A percentile compares a stretch with the other conserved stretches of the same genome.
These are phyloP conservation scores for Anisogramma anomala DNA, from an alignment of 2,329 filamentous ascomycete genomes.

Conservation along the genomic window DNA sequence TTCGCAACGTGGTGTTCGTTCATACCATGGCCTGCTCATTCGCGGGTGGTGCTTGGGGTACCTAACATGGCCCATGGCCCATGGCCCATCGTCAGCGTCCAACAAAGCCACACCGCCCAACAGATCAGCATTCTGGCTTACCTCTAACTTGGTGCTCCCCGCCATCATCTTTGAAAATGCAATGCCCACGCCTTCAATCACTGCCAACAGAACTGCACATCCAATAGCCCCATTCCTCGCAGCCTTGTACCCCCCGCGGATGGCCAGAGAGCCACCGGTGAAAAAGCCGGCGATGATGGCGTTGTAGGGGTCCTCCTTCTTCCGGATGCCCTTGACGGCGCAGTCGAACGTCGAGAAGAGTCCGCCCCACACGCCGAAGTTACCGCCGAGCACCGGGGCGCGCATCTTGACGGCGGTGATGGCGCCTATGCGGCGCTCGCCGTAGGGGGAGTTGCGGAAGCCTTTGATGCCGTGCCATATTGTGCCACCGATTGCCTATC, in stretches of 20 bases:
- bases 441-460: conserved; percentile 78
- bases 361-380: conserved; percentile 97
- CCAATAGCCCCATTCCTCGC: conserved; percentile 93
- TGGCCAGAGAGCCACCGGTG: conserved; percentile 81
- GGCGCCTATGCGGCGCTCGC: conserved; percentile 89
- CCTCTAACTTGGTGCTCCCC: conserved; percentile 74
- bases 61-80: too few species aligned
- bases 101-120: background rate
- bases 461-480: conserved; percentile 98
- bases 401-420: conserved; percentile 96
- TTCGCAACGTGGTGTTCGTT: background rate
- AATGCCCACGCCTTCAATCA: conserved; percentile 96
- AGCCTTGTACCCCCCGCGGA: conserved; percentile 83
- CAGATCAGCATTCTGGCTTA: conserved; percentile 26
- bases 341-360: conserved; percentile 95
- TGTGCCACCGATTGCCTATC: conserved; percentile 61
- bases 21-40: conserved; percentile 7
- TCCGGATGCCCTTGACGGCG: conserved; percentile 81
- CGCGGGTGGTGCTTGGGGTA: conserved; percentile 10
- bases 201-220: conserved; percentile 83
- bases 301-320: conserved; percentile 98
- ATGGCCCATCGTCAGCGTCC: background rate
- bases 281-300: conserved; percentile 97
- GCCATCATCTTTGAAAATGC: conserved; percentile 92
- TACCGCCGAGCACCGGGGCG: conserved; percentile 89